Evolutionary conservation across 2,329 filamentous ascomycete genomes (phyloP), one percentile per base, ranked within the genome.

Genomic region (Sclerotinia trifoliorum): DNA sequence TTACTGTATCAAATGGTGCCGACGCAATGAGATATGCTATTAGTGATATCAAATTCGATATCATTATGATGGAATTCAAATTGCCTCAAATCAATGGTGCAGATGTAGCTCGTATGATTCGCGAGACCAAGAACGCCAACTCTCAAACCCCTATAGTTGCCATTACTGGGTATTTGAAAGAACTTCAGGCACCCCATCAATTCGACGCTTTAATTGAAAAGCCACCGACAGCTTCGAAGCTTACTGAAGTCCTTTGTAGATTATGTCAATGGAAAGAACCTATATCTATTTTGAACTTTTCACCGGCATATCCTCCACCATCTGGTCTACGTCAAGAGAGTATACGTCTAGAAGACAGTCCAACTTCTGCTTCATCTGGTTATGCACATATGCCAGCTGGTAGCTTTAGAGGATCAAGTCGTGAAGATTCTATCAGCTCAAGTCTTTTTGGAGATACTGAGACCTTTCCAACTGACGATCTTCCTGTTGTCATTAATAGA

Each of bases 1-100:
- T 99, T 75, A 93, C 92, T 3, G 94, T 95, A 5, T 86, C 90
- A 3, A 97, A 94, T 74, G 95, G 95, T 0, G 90, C 92, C 0
- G 95, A 99, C 77, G 95, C 94, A 15, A 90, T 97, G 75, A 88
- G 94, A 29, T 97, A 95, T 79, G 93, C 95, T 39, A 92, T 96
- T 84, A 94, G 94, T 76, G 94, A 98, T 77, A 94, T 99, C 77
- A 96, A 98, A 77, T 99, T 98, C 77, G 95, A 99, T 79, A 93
- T 97, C 74, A 97, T 99, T 78, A 95, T 99, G 83, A 94, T 97
- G 79, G 95, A 99, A 80, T 97, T 93, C 81, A 96, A 94, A 78
- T 83, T 99, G 57, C 94, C 95, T 13, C 93, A 96, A 76, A 93
- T 98, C 76, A 98, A 93, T 74, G 95, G 95, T 32, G 91, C 93